These are phyloP conservation scores for Cercophora newfieldiana DNA, from an alignment of 495 filamentous ascomycete genomes.

Conservation along the genomic window DNA sequence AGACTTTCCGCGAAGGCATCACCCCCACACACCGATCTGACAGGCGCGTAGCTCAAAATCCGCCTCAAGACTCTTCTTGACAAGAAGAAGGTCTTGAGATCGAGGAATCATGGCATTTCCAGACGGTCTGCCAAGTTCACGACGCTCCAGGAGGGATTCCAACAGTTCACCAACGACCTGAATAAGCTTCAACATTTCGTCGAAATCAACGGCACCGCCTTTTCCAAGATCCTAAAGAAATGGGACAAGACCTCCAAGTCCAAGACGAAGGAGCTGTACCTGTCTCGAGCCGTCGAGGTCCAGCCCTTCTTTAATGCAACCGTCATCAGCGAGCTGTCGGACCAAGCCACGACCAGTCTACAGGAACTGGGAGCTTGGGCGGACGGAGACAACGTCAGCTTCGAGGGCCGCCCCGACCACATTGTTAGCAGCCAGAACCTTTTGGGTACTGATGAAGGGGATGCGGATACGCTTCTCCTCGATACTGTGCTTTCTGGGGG, in stretches of 20 bases:
- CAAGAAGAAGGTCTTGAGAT: slow-evolving; percentile 87
- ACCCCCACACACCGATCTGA: not conserved
- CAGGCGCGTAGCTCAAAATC: slow-evolving; percentile 73
- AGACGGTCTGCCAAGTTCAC: slow-evolving; percentile 89
- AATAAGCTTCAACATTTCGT: slow-evolving; percentile 99
- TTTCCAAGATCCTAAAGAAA: slow-evolving; percentile 99
- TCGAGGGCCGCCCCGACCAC: slow-evolving; percentile 66
- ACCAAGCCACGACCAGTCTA: slow-evolving; percentile 89
- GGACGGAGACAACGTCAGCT: slow-evolving; percentile 87
- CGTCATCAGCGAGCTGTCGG: slow-evolving; percentile 92
- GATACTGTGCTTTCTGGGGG: slow-evolving; percentile 82
- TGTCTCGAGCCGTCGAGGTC: slow-evolving; percentile 93
- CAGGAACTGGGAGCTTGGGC: slow-evolving; percentile 95
- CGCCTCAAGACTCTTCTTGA: slow-evolving; percentile 88
- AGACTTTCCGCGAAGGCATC: not conserved
- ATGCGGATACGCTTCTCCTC: slow-evolving; percentile 83
- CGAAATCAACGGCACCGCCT: slow-evolving; percentile 93
- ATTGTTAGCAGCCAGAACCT: slow-evolving; percentile 62
- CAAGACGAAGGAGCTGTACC: slow-evolving; percentile 94
- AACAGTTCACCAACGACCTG: slow-evolving; percentile 92
- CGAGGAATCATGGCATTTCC: slow-evolving; percentile 68
- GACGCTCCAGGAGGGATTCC: slow-evolving; percentile 91
- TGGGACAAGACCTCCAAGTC: slow-evolving; percentile 99
- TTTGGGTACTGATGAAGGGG: slow-evolving; percentile 73
- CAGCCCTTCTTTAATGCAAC: slow-evolving; percentile 97